Base-by-base conservation (phyloP, 148 eudicot genomes). In the Spergularia bocconei region DNA sequence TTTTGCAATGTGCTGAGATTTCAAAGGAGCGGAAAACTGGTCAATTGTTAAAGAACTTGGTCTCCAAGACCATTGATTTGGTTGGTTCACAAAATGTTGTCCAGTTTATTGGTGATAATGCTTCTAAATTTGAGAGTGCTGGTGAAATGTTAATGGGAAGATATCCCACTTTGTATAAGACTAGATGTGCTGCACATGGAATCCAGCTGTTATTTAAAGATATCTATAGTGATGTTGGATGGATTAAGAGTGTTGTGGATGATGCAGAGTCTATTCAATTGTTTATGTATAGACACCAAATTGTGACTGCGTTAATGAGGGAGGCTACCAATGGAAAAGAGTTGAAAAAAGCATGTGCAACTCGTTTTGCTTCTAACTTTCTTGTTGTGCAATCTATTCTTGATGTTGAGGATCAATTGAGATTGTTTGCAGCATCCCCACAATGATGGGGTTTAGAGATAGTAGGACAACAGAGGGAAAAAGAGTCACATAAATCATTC, bases 291-390 rank as follows among this genome's bases (percentile, higher is more conserved):
- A 41, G n/a, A 7, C 44, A 41, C 8, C 44, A 41, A 41, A 41
- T 41, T 7, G 8, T 41, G 6, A 41, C 44, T 41, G 44, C 44
- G 2, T 1, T 41, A 69, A 47, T 68, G 56, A 68, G 56, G 19
- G 56, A 68, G 29, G 71, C 56, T 9, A 68, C 71, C 5, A 68
- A 68, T 4, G 56, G 36, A 1, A 50, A 21, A 50, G 55, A 68
- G 33, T 48, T 68, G 4, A 69, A 48, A 23, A n/a, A 47, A 11
- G 14, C 71, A 44, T 68, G 33, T 48, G 56, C 71, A 23, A 48
- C 56, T n/a, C 47, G 56, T 12, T 68, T 68, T 50, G 56, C 56
- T 48, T 68, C 71, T 9, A 68, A 68, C 20, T 48, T 68, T 50
- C 71, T n/a, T 15, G 36, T 68, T 10, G 6, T 68, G 2, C 56